Conservation (phyloP, 257 asterid genomes). For the Solanum tarapatanum region DNA sequence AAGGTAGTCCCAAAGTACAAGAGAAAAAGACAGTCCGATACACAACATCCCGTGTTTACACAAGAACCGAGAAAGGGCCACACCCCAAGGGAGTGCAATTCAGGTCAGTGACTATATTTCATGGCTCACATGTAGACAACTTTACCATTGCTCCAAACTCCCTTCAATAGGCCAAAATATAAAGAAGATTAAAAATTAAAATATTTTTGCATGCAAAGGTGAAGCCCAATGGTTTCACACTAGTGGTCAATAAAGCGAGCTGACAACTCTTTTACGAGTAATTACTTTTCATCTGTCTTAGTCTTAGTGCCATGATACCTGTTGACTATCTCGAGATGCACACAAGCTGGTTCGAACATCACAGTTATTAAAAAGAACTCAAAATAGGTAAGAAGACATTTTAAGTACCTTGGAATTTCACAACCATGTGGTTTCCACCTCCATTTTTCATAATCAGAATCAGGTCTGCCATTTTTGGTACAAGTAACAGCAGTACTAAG, state of each 20-base stretch:
- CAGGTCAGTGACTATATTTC: not conserved
- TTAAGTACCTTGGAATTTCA: constrained; percentile 58
- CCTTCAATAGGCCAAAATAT: not conserved
- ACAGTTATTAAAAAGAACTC: not conserved
- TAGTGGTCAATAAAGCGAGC: not conserved
- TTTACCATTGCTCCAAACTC: not conserved
- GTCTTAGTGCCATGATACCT: not conserved
- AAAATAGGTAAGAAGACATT: no score
- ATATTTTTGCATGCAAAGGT: not conserved
- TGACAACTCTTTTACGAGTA: not conserved
- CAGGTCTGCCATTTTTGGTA: constrained; percentile 72
- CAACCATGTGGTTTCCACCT: constrained; percentile 74
- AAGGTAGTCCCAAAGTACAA: not conserved
- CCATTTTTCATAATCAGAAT: constrained; percentile 80
- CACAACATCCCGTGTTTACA: not conserved
- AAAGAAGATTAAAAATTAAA: not conserved
- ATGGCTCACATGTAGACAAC: accelerated
- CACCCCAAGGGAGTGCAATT: not conserved
- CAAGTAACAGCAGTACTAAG: constrained; percentile 65
- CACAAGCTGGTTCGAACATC: not conserved
- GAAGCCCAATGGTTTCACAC: not conserved
- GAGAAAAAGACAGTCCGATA: not conserved
- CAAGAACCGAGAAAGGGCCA: not conserved
- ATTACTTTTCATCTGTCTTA: no score
- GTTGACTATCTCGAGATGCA: not conserved